A percentile compares a stretch with the other conserved stretches of the same genome.
phyloP scores from a whole-genome alignment of 306 rosid genomes.

The Castanea crenata region DNA sequence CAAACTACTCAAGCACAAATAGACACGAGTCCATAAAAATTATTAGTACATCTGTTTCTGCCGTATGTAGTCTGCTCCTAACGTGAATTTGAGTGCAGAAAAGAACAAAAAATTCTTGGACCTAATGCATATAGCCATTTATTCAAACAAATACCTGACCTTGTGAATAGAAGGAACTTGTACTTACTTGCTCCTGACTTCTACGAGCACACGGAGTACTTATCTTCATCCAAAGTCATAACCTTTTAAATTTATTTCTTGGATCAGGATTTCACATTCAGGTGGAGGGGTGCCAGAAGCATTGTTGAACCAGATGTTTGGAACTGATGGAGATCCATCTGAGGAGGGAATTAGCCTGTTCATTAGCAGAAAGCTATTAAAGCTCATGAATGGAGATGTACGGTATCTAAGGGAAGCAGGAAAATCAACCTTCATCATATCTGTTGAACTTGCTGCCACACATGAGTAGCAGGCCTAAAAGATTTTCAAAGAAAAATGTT shows the following conservation, averaged over 20 bases:
- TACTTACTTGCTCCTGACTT: not conserved
- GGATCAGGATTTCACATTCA: conserved; percentile 63
- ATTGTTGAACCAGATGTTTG: conserved; percentile 82
- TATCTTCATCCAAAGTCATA: not conserved
- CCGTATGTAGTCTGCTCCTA: not conserved
- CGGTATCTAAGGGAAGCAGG: conserved; percentile 77
- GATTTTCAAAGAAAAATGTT: conserved; percentile 19
- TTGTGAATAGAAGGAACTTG: not conserved
- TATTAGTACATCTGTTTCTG: not conserved
- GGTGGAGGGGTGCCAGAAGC: conserved; percentile 79
- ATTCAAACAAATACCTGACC: not conserved
- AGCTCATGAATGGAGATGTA: conserved; percentile 89
- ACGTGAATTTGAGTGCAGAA: not conserved
- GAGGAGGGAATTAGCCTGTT: conserved; percentile 83
- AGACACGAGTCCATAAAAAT: not conserved
- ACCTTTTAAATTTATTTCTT: not conserved
- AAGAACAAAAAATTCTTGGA: not conserved
- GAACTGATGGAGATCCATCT: conserved; percentile 44
- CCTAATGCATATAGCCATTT: not conserved
- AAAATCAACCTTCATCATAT: conserved; percentile 67
- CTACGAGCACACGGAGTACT: not conserved
- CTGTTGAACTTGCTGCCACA: conserved; percentile 76
- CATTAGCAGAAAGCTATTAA: conserved; percentile 76
- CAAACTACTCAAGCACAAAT: not conserved
- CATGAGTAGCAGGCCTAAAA: conserved; percentile 28